phyloP scores from a whole-genome alignment of 2,329 filamentous ascomycete genomes.

The Daldinia eschscholtzii region DNA sequence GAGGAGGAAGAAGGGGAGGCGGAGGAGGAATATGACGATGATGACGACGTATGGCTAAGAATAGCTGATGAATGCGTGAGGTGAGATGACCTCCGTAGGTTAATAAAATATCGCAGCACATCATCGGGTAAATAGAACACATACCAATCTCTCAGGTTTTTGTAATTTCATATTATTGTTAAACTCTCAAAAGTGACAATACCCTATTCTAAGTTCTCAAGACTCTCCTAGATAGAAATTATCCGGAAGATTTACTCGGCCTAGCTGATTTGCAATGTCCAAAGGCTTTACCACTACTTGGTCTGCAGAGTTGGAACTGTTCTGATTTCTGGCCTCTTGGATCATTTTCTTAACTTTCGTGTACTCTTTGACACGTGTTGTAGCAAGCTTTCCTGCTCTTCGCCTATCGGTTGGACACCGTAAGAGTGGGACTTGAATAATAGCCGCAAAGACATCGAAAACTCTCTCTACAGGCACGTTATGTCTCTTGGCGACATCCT shows the following conservation, averaged over 20 bases:
- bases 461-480: constrained; percentile 59
- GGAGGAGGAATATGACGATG: constrained; percentile 3
- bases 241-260: constrained; percentile 44
- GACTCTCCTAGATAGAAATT: constrained; percentile 38
- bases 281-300: constrained; percentile 31
- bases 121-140: constrained; percentile 22
- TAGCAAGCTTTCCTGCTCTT: constrained; percentile 58
- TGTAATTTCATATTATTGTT: background rate
- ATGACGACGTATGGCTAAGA: constrained; percentile 44
- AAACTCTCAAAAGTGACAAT: constrained; percentile 3
- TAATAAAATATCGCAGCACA: constrained; percentile 8
- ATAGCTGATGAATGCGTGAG: constrained; percentile 32
- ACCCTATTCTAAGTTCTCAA: background rate
- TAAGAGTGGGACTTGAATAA: constrained; percentile 63
- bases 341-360: constrained; percentile 57
- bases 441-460: constrained; percentile 61
- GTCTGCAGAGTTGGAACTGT: constrained; percentile 7
- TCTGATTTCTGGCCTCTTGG: constrained; percentile 31
- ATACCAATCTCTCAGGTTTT: constrained; percentile 3
- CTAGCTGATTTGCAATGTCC: constrained; percentile 46
- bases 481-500: constrained; percentile 60
- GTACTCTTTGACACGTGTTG: constrained; percentile 59
- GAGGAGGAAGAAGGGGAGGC: constrained; percentile 8
- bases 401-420: constrained; percentile 60
- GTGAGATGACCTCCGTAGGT: constrained; percentile 23